Evolutionary conservation across 768 basidiomycete species (phyloP).

Genomic region (Termitomyces bulborhizus): DNA sequence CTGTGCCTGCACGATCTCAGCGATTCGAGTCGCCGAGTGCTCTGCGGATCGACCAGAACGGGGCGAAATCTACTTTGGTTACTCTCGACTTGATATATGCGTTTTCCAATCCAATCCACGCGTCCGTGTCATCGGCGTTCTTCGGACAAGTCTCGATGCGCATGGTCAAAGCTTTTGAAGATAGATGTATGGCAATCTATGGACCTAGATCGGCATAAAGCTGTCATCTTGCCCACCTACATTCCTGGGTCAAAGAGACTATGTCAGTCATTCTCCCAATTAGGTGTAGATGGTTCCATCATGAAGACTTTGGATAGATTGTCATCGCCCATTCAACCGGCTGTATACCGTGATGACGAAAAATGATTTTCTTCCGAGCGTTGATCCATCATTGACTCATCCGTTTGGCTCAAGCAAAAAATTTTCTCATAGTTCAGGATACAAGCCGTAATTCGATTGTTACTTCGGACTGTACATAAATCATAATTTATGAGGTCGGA

Average conservation of each 20-base stretch:
- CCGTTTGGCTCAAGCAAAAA: no score
- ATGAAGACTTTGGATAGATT: not conserved
- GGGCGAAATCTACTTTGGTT: slow-evolving; percentile 62
- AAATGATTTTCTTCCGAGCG: not conserved
- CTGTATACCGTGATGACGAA: not conserved
- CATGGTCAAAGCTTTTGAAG: slow-evolving; percentile 93
- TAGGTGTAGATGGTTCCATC: not conserved
- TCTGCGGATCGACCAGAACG: slow-evolving; percentile 5
- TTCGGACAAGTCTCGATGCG: slow-evolving; percentile 81
- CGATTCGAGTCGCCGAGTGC: slow-evolving; percentile 18
- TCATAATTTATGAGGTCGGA: slow-evolving; percentile 9
- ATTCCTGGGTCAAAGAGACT: not conserved
- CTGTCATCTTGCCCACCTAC: not conserved
- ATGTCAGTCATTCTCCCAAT: not conserved
- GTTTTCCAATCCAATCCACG: slow-evolving; percentile 84
- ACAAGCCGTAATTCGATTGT: not conserved
- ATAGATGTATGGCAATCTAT: slow-evolving; percentile 71
- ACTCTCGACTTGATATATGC: slow-evolving; percentile 81
- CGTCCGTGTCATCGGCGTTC: slow-evolving; percentile 75
- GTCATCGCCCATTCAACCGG: not conserved
- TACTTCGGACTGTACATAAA: not conserved
- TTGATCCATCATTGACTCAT: not conserved
- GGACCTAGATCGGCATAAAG: slow-evolving; percentile 31
- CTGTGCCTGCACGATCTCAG: slow-evolving; percentile 39
- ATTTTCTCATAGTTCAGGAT: not conserved